Evolutionary conservation across 495 filamentous ascomycete species (phyloP), one percentile per base, ranked within the genome.

Genomic region (Aspergillus asperescens): DNA sequence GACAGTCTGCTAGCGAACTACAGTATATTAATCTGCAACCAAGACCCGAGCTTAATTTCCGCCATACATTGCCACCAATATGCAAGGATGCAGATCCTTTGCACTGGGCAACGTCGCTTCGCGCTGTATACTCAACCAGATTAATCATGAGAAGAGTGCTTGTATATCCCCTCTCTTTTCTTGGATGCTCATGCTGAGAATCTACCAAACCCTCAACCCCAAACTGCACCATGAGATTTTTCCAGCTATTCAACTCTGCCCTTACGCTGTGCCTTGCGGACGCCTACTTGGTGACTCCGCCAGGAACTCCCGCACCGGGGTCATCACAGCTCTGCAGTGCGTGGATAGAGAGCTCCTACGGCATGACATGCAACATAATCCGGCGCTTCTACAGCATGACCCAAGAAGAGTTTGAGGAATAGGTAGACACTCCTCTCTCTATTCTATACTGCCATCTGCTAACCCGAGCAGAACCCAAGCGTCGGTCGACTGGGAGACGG

Each of bases 401-500:
- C 3, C 18, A 25, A 22, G 42, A 16, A 7, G 42, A 45, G 24
- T 45, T 50, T 6, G 35, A 15, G 8, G 48, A 50, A 29, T 50
- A 35, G 48, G 48, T 50, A 28, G 8, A 15, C 18, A 25, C 12
- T 40, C 9, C n/a, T 25, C 4, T 32, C 6, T n/a, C 31, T 18
- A 20, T n/a, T n/a, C 5, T 4, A 18, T 4, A 20, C 1, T 13
- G 13, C 5, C 6, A 23, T 24, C 18, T 22, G 15, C 22, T 19
- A 22, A 35, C 32, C 9, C 19, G 5, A 18, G 20, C 13, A 55
- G 52, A 62, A 62, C 31, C 56, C 59, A 7, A 37, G 24, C 15
- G 27, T 62, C 41, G 32, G 44, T 23, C 5, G 12, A 9, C 18
- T 50, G 7, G 59, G 56, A 28, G 50, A 18, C 42, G 2, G 24